These are phyloP conservation scores for Coemansia sp. DNA, from an alignment of 192 early-diverging fungal genomes.

Conservation along the genomic window DNA sequence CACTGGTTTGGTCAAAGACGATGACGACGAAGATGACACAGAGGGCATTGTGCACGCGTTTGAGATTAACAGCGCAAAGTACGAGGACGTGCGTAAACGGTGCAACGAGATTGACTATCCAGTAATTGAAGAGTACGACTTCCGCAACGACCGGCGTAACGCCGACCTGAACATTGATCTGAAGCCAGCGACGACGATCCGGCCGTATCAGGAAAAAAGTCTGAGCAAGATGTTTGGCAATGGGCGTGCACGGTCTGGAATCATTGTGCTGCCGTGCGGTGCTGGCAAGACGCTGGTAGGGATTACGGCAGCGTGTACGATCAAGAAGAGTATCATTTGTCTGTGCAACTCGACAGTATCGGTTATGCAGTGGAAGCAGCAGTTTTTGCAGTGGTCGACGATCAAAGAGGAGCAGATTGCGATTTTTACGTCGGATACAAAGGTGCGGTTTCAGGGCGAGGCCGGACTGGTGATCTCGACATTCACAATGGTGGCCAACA, in stretches of 20 bases:
- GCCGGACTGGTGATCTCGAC: slow-evolving; percentile 92
- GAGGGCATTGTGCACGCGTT: slow-evolving; percentile 76
- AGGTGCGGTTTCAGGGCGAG: slow-evolving; percentile 84
- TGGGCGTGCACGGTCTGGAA: slow-evolving; percentile 87
- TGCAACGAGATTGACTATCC: slow-evolving; percentile 92
- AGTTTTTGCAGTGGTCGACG: slow-evolving; percentile 94
- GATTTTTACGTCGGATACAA: slow-evolving; percentile 90
- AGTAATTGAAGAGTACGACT: slow-evolving; percentile 98
- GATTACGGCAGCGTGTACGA: slow-evolving; percentile 95
- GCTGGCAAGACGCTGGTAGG: slow-evolving; percentile 98
- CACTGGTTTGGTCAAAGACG: slow-evolving; percentile 53
- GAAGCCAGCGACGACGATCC: slow-evolving; percentile 90
- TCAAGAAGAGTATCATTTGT: slow-evolving; percentile 91
- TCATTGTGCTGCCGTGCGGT: slow-evolving; percentile 98
- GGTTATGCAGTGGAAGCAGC: slow-evolving; percentile 97
- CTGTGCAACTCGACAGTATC: slow-evolving; percentile 94
- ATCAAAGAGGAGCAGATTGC: slow-evolving; percentile 91
- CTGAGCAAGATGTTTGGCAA: slow-evolving; percentile 99
- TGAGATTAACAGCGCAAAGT: slow-evolving; percentile 66
- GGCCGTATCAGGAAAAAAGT: slow-evolving; percentile 95
- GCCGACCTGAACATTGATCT: slow-evolving; percentile 77
- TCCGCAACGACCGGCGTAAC: slow-evolving; percentile 73
- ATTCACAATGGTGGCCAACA: slow-evolving; percentile 97
- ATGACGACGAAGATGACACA: slow-evolving; percentile 67
- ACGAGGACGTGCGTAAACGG: slow-evolving; percentile 79